Evolutionary conservation across 2,329 filamentous ascomycete genomes (phyloP), one percentile per base, ranked within the genome.

Genomic region (Alternaria solani): DNA sequence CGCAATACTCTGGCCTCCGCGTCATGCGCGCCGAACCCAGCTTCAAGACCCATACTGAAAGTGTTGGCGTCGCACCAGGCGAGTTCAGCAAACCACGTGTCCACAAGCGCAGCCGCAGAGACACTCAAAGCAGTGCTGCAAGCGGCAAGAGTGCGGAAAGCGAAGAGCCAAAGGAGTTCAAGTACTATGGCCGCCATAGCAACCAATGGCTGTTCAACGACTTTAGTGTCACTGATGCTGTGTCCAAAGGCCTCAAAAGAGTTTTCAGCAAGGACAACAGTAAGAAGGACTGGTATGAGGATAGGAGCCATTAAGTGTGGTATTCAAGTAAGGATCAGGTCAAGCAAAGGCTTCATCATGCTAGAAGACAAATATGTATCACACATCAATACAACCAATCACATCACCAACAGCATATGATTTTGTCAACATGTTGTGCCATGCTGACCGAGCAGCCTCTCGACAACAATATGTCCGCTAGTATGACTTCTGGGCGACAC

Each of bases 171-270:
- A 65, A 63, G 32, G 67, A 76, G 46, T 75, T 75, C 20, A 73
- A 69, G 58, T 75, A 75, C 46, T 77, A 77, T 41, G 75, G 75
- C 6, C 23, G 77, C 5, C 77, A 79, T 62, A 68, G 68, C 9
- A 79, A 79, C 51, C 69, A 69, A 51, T 79, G 77, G 77, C 57
- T 79, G 23, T 79, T 79, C 62, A 75, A 77, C 20, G 75, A 76
- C 43, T 78, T 78, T 41, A 78, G 75, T 36, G 63, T 79, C 39
- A 74, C 69, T 11, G 74, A 71, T 18, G 66, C 64, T n/a, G 68
- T 77, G 30, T 71, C 67, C 51, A 75, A 69, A 61, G 73, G 73
- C 20, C 75, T 61, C 51, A 71, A 66, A 4, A 75, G 62, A 65
- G 66, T 74, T 8, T 75, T 76, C 61, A 55, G 65, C 8, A 69